Conservation (phyloP, 2,329 filamentous ascomycete genomes). For the Claviceps humidiphila region DNA sequence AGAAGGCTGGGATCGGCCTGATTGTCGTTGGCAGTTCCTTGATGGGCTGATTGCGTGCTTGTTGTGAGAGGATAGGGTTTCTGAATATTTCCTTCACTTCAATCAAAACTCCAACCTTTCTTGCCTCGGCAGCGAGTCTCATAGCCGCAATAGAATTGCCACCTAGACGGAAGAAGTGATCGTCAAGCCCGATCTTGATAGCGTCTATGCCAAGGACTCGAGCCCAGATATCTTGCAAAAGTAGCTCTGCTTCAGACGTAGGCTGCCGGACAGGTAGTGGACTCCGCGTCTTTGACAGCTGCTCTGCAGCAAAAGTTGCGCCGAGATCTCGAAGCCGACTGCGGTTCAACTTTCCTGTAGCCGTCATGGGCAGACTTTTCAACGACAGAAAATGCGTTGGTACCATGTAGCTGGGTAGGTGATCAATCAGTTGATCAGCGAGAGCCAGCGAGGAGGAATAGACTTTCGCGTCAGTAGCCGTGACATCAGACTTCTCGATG, state of each 20-base stretch:
- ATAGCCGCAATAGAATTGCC: constrained; percentile 18
- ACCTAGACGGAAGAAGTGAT: constrained; percentile 17
- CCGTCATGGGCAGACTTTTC: constrained; percentile 4
- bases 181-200: background rate
- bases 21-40: background rate
- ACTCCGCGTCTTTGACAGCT: background rate
- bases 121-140: constrained; percentile 9
- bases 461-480: background rate
- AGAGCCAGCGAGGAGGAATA: background rate
- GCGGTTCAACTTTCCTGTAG: constrained; percentile 8
- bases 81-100: constrained; percentile 13
- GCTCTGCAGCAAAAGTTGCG: background rate
- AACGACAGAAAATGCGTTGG: constrained; percentile 8
- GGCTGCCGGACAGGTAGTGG: background rate
- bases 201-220: constrained; percentile 22
- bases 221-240: constrained; percentile 5
- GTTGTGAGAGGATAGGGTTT: background rate
- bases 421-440: constrained; percentile 1
- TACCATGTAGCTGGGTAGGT: constrained; percentile 8
- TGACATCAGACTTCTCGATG: background rate
- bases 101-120: constrained; percentile 7
- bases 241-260: background rate
- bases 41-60: background rate
- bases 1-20: background rate
- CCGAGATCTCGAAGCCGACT: constrained; percentile 6